Conservation (phyloP, 192 early-diverging fungal genomes). For the Backusella tarrabulga region DNA sequence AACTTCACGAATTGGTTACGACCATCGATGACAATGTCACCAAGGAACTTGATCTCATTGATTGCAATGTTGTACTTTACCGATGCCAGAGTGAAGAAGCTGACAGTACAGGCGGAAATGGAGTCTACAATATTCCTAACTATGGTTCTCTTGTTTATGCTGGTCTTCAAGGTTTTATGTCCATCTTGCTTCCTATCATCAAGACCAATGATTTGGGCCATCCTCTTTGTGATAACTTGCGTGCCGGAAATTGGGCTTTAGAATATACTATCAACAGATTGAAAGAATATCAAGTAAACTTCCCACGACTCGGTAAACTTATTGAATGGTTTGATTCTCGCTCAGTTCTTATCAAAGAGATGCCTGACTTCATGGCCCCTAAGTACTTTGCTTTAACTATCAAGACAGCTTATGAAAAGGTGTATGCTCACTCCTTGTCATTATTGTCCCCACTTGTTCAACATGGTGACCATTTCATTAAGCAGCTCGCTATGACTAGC, state of each 20-base stretch:
- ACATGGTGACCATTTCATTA: constrained; percentile 62
- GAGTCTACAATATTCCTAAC: constrained; percentile 88
- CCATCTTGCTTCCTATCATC: constrained; percentile 76
- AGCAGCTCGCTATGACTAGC: constrained; percentile 73
- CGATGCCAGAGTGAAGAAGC: constrained; percentile 86
- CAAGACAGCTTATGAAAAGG: constrained; percentile 73
- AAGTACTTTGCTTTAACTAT: constrained; percentile 92
- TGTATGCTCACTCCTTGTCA: constrained; percentile 58
- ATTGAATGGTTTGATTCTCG: constrained; percentile 79
- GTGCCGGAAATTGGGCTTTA: constrained; percentile 88
- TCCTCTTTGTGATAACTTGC: constrained; percentile 85
- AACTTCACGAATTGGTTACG: constrained; percentile 57
- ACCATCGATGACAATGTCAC: constrained; percentile 67
- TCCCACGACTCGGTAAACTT: constrained; percentile 31
- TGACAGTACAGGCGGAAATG: constrained; percentile 74
- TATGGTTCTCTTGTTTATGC: constrained; percentile 82
- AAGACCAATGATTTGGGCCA: constrained; percentile 90
- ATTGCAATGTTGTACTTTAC: constrained; percentile 88
- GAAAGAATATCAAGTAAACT: constrained; percentile 40
- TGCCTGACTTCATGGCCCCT: constrained; percentile 85
- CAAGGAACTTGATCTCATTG: constrained; percentile 53
- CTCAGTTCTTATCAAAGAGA: constrained; percentile 62
- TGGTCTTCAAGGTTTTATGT: constrained; percentile 91
- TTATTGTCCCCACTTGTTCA: constrained; percentile 59
- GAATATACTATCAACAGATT: constrained; percentile 86